phyloP scores from a whole-genome alignment of 2,329 filamentous ascomycete species.

The Chrysoporthe deuterocubensis region DNA sequence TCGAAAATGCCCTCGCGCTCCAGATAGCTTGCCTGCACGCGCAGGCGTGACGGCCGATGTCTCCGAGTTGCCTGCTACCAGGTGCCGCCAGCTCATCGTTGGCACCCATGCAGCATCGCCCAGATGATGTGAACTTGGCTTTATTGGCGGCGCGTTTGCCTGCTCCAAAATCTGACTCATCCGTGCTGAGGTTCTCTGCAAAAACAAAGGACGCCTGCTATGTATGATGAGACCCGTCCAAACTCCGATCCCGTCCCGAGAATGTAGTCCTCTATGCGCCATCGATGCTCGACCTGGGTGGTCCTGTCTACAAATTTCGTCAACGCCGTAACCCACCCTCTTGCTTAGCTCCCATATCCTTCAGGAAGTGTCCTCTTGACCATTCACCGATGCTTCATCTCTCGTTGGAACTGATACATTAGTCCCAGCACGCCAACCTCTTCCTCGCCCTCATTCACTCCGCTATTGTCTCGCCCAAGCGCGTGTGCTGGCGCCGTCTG shows the following conservation, averaged over 20 bases:
- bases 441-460: slow-evolving; percentile 48
- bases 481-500: slow-evolving; percentile 58
- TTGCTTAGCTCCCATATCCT: neutral
- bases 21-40: neutral
- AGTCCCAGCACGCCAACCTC: slow-evolving; percentile 61
- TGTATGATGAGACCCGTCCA: neutral
- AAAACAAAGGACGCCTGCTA: neutral
- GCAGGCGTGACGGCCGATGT: neutral
- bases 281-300: neutral
- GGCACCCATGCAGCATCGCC: neutral
- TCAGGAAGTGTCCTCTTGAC: neutral
- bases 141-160: neutral
- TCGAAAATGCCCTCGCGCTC: neutral
- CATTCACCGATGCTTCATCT: slow-evolving; percentile 50
- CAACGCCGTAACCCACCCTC: neutral
- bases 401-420: slow-evolving; percentile 63
- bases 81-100: neutral
- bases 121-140: neutral
- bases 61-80: slow-evolving; percentile 1
- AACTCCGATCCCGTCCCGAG: neutral
- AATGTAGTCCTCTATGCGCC: neutral
- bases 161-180: neutral
- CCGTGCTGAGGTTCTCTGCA: neutral
- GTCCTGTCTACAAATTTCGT: neutral
- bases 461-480: slow-evolving; percentile 57